Conservation (phyloP, 805 yeast genomes). For the Starmerella gropengiesseri region DNA sequence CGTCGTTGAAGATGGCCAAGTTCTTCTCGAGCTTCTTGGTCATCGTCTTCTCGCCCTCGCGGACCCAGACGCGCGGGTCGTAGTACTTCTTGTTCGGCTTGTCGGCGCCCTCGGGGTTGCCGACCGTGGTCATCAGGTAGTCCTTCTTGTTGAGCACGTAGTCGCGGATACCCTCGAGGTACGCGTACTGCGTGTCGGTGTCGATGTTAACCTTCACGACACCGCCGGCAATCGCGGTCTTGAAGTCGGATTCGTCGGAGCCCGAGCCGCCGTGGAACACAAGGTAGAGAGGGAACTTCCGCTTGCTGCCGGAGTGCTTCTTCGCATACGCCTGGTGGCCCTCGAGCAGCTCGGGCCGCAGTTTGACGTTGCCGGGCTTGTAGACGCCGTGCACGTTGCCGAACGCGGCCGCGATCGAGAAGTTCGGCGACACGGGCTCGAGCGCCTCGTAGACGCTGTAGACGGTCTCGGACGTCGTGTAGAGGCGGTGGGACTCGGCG, state of each 20-base stretch:
- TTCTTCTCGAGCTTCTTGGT: slow-evolving; percentile 72
- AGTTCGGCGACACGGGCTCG: slow-evolving; percentile 85
- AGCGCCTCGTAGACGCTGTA: slow-evolving; percentile 84
- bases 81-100: slow-evolving; percentile 99
- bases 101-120: slow-evolving; percentile 99
- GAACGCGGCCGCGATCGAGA: slow-evolving; percentile 98
- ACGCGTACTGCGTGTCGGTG: slow-evolving; percentile 98
- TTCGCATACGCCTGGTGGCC: slow-evolving; percentile 89
- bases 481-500: slow-evolving; percentile 57
- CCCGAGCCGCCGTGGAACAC: slow-evolving; percentile 99
- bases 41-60: slow-evolving; percentile 99
- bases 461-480: slow-evolving; percentile 93
- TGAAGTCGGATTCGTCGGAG: slow-evolving; percentile 82
- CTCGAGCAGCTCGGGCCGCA: slow-evolving; percentile 86
- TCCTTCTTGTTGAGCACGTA: slow-evolving; percentile 93
- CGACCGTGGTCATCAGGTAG: slow-evolving; percentile 77
- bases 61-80: slow-evolving; percentile 99
- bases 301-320: slow-evolving; percentile 44
- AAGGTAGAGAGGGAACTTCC: slow-evolving; percentile 71
- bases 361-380: slow-evolving; percentile 96
- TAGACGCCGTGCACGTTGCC: slow-evolving; percentile 99
- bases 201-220: slow-evolving; percentile 98
- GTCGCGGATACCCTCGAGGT: slow-evolving; percentile 94
- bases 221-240: slow-evolving; percentile 83
- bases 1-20: slow-evolving; percentile 62